Percentiles rank a stretch among this genome's conserved stretches.
These are phyloP conservation scores for Capsicum pubescens DNA, from an alignment of 257 asterid genomes.

Conservation along the genomic window DNA sequence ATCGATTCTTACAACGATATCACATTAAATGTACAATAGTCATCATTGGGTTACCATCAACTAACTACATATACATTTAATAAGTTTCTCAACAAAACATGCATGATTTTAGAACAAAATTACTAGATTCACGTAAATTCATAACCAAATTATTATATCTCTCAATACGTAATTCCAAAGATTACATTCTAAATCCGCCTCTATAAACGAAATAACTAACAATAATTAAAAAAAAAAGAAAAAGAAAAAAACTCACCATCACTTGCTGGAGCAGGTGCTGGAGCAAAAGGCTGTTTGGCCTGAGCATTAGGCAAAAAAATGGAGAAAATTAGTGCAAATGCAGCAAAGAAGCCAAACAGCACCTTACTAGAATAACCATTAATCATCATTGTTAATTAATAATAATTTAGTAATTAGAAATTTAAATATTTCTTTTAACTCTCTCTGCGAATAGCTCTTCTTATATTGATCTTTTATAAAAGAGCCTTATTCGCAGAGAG, in stretches of 20 bases:
- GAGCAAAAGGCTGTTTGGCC: slow-evolving; percentile 55
- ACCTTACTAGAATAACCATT: slow-evolving; percentile 36
- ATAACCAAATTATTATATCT: too few species aligned
- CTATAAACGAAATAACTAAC: background rate
- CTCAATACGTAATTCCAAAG: background rate
- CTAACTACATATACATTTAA: background rate
- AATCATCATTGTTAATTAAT: slow-evolving; percentile 41
- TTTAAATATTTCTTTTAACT: slow-evolving; percentile 26
- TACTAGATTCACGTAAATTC: background rate
- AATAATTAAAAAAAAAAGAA: too few species aligned
- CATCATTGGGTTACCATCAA: fast-evolving
- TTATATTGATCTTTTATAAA: background rate
- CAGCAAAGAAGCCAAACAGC: slow-evolving; percentile 45
- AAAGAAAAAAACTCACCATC: slow-evolving; percentile 52
- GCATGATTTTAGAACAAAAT: background rate
- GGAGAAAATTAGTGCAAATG: slow-evolving; percentile 50
- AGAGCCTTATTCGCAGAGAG: slow-evolving; percentile 21
- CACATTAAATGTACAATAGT: background rate
- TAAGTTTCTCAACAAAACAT: background rate
- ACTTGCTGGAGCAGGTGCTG: slow-evolving; percentile 71
- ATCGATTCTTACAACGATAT: background rate
- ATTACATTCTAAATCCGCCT: background rate
- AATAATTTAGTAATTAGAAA: background rate
- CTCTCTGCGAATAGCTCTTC: slow-evolving; percentile 37
- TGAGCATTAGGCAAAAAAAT: slow-evolving; percentile 56